Conservation (phyloP, 169 alveolate genomes). For the Cyclospora cayetanensis region DNA sequence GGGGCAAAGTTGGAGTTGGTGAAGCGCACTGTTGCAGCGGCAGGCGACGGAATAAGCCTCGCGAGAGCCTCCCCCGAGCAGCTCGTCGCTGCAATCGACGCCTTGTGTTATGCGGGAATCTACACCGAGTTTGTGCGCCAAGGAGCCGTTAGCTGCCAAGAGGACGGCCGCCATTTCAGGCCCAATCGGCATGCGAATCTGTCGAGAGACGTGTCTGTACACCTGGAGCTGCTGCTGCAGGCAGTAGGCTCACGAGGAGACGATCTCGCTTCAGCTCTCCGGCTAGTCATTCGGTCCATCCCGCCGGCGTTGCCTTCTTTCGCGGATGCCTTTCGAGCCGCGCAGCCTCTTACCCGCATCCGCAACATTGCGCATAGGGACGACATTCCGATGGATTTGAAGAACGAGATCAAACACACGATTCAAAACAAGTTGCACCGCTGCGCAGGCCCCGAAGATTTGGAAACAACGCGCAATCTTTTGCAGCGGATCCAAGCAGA, state of each 20-base stretch:
- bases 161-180: conserved; percentile 75
- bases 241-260: conserved; percentile 1
- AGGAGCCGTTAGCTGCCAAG: conserved; percentile 35
- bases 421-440: conserved; percentile 78
- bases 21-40: not conserved
- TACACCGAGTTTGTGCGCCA: conserved; percentile 17
- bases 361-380: conserved; percentile 77
- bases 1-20: conserved; percentile 26
- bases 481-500: conserved; percentile 45
- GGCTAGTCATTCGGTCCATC: conserved; percentile 62
- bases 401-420: conserved; percentile 60
- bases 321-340: conserved; percentile 72
- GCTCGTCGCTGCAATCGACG: conserved; percentile 13
- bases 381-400: conserved; percentile 71
- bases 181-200: conserved; percentile 73
- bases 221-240: conserved; percentile 62
- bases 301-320: conserved; percentile 74
- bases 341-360: conserved; percentile 77
- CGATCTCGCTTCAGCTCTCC: conserved; percentile 68
- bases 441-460: conserved; percentile 77
- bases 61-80: not conserved
- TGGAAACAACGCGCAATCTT: conserved; percentile 31
- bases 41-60: not conserved
- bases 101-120: conserved; percentile 24
- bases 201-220: conserved; percentile 69